Percentiles rank a stretch among this genome's conserved stretches.
Evolutionary conservation across 2,329 filamentous ascomycete species (phyloP).

Genomic region (Stenocarpella maydis): DNA sequence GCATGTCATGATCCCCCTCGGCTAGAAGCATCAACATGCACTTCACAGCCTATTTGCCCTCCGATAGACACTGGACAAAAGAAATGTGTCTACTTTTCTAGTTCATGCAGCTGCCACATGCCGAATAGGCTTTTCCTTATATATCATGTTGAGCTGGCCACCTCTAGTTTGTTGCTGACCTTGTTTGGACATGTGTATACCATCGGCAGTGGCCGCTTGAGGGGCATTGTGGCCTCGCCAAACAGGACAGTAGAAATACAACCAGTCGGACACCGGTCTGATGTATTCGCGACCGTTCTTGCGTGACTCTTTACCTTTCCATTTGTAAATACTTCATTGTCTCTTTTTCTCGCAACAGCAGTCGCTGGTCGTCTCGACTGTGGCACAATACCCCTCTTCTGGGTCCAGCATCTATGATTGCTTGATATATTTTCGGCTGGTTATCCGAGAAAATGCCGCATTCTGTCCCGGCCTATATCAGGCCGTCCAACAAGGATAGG

Average conservation of each 20-base stretch:
- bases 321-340: neutral
- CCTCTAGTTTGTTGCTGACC: neutral
- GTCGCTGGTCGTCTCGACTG: constrained; percentile 2
- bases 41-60: neutral
- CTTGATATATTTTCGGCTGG: neutral
- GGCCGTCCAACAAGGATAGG: constrained; percentile 42
- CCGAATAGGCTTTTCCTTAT: too few relatives aligned
- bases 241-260: neutral
- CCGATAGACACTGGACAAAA: neutral
- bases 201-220: neutral
- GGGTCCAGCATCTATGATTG: neutral
- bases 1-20: neutral
- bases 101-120: too few relatives aligned
- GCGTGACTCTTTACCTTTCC: neutral
- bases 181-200: neutral
- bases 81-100: too few relatives aligned
- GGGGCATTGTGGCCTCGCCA: constrained; percentile 9
- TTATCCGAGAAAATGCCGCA: constrained; percentile 16
- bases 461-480: constrained; percentile 26
- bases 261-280: neutral
- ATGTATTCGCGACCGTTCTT: neutral
- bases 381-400: neutral
- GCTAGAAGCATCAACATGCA: neutral
- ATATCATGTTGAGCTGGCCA: neutral
- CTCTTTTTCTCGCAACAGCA: neutral